These are phyloP conservation scores for Dendrothele bispora DNA, from an alignment of 768 basidiomycete genomes.

Conservation along the genomic window DNA sequence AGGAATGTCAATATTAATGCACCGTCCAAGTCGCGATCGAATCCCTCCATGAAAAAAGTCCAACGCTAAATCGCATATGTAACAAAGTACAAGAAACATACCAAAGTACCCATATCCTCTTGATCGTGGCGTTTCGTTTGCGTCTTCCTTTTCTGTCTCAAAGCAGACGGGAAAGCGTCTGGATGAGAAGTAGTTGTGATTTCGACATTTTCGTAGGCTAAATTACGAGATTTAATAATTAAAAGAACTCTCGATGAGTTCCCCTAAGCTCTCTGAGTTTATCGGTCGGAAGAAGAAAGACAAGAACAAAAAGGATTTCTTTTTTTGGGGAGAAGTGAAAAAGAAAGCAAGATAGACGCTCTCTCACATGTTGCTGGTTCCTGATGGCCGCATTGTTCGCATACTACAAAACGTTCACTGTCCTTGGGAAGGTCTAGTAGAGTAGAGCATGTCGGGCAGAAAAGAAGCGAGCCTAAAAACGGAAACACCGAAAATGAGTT, in stretches of 20 bases:
- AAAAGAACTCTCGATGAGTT: too few relatives aligned
- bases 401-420: slow-evolving; percentile 70
- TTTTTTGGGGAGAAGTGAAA: background rate
- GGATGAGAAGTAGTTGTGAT: slow-evolving; percentile 91
- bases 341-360: background rate
- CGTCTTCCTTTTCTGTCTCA: slow-evolving; percentile 87
- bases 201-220: slow-evolving; percentile 90
- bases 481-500: too few relatives aligned
- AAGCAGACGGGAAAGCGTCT: slow-evolving; percentile 89
- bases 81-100: slow-evolving; percentile 21
- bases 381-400: slow-evolving; percentile 85
- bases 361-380: slow-evolving; percentile 88
- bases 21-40: too few relatives aligned
- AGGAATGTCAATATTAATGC: background rate
- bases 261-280: too few relatives aligned
- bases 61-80: too few relatives aligned
- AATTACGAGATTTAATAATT: background rate
- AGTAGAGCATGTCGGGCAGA: slow-evolving; percentile 93
- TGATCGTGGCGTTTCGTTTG: slow-evolving; percentile 78
- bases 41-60: too few relatives aligned
- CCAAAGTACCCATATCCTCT: slow-evolving; percentile 62
- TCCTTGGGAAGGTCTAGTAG: slow-evolving; percentile 80
- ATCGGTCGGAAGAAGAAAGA: too few relatives aligned
- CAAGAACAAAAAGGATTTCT: background rate
- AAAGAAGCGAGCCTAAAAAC: slow-evolving; percentile 78